phyloP scores from a whole-genome alignment of 164 flowering plant species.

The Tetracentron sinense region DNA sequence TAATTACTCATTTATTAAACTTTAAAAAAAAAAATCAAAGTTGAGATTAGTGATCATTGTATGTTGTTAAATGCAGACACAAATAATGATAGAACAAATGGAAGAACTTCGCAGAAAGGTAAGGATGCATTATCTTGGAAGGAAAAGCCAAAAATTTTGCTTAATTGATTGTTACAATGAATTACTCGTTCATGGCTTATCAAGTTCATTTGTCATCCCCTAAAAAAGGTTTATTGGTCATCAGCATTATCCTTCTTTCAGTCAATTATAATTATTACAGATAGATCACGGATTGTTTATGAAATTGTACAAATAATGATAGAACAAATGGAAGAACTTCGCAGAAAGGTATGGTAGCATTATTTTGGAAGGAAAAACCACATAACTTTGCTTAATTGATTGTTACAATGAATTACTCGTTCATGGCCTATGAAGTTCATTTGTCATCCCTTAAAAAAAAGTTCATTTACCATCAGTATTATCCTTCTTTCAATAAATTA shows the following conservation, averaged over 20 bases:
- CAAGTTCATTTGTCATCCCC: no score
- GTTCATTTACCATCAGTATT: no score
- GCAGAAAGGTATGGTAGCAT: slow-evolving; percentile 53
- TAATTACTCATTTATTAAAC: not conserved
- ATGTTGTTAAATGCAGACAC: slow-evolving; percentile 45
- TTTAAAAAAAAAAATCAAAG: no score
- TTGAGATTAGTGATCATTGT: not conserved
- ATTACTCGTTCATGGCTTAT: no score
- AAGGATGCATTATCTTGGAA: not conserved
- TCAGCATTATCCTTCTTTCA: not conserved
- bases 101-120: slow-evolving; percentile 84
- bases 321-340: slow-evolving; percentile 85
- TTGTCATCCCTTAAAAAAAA: no score
- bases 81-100: slow-evolving; percentile 81
- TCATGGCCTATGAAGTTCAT: no score
- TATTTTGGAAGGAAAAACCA: not conserved
- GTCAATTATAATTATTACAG: not conserved
- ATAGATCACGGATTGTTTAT: not conserved
- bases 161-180: not conserved
- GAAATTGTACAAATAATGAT: slow-evolving; percentile 53
- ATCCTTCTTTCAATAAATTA: not conserved
- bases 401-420: no score
- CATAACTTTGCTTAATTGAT: not conserved
- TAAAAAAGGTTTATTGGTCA: no score
- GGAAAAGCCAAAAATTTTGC: not conserved